phyloP scores from a whole-genome alignment of 768 basidiomycete species.

The Termitomyces sp. region DNA sequence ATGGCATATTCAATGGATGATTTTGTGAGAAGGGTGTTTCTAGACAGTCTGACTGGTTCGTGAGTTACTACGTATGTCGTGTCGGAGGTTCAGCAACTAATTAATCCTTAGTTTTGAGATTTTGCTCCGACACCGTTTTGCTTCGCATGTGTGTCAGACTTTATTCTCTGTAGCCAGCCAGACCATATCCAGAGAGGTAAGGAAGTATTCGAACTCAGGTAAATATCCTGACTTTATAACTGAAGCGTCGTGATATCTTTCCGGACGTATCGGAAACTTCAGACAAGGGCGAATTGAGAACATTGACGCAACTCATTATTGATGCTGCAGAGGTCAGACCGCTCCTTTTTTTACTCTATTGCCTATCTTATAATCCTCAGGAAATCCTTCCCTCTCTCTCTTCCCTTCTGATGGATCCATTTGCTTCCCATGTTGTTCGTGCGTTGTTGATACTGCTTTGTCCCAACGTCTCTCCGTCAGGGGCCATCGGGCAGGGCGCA shows the following conservation, averaged over 20 bases:
- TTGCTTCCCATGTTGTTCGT: conserved; percentile 87
- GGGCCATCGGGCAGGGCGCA: conserved; percentile 28
- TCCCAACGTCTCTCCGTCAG: conserved; percentile 43
- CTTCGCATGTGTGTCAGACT: conserved; percentile 94
- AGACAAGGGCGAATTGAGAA: conserved; percentile 63
- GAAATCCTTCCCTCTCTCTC: conserved; percentile 65
- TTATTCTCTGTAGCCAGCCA: conserved; percentile 62
- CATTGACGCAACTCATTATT: conserved; percentile 55
- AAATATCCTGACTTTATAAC: background rate
- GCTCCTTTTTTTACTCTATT: conserved; percentile 1
- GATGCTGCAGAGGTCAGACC: conserved; percentile 57
- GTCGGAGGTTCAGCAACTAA: background rate
- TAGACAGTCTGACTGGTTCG: conserved; percentile 85
- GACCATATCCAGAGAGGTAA: conserved; percentile 67
- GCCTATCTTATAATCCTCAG: conserved; percentile 26
- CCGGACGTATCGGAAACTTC: conserved; percentile 39
- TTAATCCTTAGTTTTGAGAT: conserved; percentile 45
- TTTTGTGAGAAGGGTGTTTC: conserved; percentile 86
- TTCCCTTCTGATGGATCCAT: conserved; percentile 73
- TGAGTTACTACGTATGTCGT: conserved; percentile 34
- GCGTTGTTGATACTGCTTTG: conserved; percentile 74
- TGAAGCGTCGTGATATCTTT: conserved; percentile 49
- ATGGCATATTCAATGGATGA: conserved; percentile 94
- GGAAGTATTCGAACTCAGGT: background rate
- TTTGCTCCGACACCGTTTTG: conserved; percentile 78